Percentiles rank a stretch among this genome's conserved stretches.
phyloP scores from a whole-genome alignment of 257 asterid species.

The Gentiana straminea region DNA sequence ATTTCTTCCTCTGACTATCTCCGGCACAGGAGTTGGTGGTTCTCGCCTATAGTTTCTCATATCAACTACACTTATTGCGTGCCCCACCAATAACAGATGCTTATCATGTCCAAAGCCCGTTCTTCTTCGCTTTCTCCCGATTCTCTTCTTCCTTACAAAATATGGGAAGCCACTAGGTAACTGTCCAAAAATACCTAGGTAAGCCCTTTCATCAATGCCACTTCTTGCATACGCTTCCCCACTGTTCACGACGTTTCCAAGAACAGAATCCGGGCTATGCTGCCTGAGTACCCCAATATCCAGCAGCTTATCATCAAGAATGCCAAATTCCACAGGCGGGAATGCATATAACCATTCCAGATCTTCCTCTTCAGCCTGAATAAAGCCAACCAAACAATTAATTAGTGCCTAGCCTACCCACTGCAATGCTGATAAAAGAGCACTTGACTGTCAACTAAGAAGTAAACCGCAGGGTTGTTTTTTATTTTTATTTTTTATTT shows the following conservation, averaged over 20 bases:
- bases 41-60: constrained; percentile 24
- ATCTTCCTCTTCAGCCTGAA: constrained; percentile 42
- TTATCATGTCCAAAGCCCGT: constrained; percentile 16
- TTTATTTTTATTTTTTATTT: too few species aligned
- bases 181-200: constrained; percentile 33
- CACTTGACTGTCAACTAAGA: too few species aligned
- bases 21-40: constrained; percentile 19
- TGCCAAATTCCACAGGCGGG: constrained; percentile 54
- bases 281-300: constrained; percentile 25
- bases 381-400: constrained; percentile 4
- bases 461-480: too few species aligned
- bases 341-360: constrained; percentile 84
- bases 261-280: constrained; percentile 69
- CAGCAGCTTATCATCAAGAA: constrained; percentile 37
- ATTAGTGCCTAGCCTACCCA: neutral
- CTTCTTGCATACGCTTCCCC: constrained; percentile 20
- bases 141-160: constrained; percentile 53
- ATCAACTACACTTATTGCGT: constrained; percentile 9
- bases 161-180: constrained; percentile 49
- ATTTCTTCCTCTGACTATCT: neutral
- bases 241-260: constrained; percentile 52
- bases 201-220: constrained; percentile 20
- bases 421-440: too few species aligned
- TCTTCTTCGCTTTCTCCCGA: constrained; percentile 20
- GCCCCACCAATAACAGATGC: constrained; percentile 21